Evolutionary conservation across 495 filamentous ascomycete species (phyloP).

Genomic region (Pyrenula massariospora): DNA sequence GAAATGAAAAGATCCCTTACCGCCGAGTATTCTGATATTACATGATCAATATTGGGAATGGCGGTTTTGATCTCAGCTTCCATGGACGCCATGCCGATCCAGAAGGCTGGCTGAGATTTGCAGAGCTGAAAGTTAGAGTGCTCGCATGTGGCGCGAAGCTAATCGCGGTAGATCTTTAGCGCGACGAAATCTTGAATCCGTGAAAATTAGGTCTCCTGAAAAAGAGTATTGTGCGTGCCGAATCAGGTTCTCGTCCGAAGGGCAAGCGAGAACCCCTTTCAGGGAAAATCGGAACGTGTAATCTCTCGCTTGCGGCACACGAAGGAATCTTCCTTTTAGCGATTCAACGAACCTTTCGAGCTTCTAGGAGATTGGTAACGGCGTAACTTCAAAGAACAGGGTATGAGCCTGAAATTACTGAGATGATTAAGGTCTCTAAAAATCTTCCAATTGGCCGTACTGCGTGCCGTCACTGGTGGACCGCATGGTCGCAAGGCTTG

Average conservation of each 20-base stretch:
- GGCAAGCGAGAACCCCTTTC: neutral
- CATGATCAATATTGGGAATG: constrained; percentile 79
- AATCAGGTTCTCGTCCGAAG: neutral
- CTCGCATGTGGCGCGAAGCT: neutral
- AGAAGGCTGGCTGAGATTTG: neutral
- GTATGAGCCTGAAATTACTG: too few relatives aligned
- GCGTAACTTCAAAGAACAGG: too few relatives aligned
- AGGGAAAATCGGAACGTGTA: neutral
- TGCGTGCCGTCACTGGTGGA: too few relatives aligned
- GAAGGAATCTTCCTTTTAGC: too few relatives aligned
- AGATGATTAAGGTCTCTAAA: too few relatives aligned
- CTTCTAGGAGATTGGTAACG: too few relatives aligned
- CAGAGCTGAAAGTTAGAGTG: neutral
- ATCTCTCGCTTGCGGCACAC: too few relatives aligned
- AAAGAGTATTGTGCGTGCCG: neutral
- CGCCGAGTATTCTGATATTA: constrained; percentile 85
- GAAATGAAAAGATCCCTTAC: constrained; percentile 29
- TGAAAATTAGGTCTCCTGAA: neutral
- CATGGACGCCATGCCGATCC: constrained; percentile 36
- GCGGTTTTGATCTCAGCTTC: constrained; percentile 80
- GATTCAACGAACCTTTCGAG: too few relatives aligned
- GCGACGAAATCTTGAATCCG: neutral
- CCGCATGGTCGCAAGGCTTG: too few relatives aligned
- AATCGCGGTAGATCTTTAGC: neutral
- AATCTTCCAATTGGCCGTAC: too few relatives aligned